Evolutionary conservation across 2,329 filamentous ascomycete species (phyloP).

Genomic region (Chrysoporthe puriensis): DNA sequence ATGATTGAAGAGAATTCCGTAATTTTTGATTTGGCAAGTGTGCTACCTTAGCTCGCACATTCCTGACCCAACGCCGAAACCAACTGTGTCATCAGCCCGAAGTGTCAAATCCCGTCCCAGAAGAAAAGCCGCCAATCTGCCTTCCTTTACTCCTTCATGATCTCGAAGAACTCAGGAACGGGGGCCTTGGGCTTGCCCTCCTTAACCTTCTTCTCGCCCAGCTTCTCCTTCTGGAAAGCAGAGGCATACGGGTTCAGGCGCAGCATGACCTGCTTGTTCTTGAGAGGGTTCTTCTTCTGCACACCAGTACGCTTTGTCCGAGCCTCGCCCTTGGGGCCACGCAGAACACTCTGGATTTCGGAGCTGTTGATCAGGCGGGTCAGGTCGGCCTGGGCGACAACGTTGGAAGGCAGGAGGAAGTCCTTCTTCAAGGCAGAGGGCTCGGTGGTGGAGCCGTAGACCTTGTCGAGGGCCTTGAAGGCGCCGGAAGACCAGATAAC

Average conservation of each 20-base stretch:
- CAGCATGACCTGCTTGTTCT: constrained; percentile 98
- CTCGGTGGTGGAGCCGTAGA: constrained; percentile 93
- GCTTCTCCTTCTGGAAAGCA: constrained; percentile 84
- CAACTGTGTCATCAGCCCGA: constrained; percentile 28
- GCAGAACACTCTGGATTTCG: constrained; percentile 95
- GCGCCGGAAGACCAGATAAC: constrained; percentile 98
- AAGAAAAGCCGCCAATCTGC: constrained; percentile 15
- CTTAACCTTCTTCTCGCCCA: constrained; percentile 66
- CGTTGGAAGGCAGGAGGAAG: constrained; percentile 92
- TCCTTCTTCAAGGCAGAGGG: constrained; percentile 96
- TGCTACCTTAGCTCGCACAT: constrained; percentile 29
- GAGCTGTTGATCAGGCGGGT: constrained; percentile 98
- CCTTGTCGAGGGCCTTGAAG: constrained; percentile 93
- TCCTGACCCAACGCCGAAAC: constrained; percentile 31
- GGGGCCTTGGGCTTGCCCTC: constrained; percentile 33
- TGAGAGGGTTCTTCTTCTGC: constrained; percentile 99
- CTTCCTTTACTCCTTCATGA: constrained; percentile 33
- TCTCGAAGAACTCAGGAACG: constrained; percentile 34
- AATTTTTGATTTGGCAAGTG: constrained; percentile 30
- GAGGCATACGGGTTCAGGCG: constrained; percentile 98
- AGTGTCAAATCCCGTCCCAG: constrained; percentile 25
- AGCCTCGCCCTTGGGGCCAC: constrained; percentile 86
- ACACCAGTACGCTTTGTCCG: constrained; percentile 87
- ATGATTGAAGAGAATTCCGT: constrained; percentile 27
- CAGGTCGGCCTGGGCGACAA: constrained; percentile 93